Conservation (phyloP, 768 basidiomycete species). For the Zangia roseola region DNA sequence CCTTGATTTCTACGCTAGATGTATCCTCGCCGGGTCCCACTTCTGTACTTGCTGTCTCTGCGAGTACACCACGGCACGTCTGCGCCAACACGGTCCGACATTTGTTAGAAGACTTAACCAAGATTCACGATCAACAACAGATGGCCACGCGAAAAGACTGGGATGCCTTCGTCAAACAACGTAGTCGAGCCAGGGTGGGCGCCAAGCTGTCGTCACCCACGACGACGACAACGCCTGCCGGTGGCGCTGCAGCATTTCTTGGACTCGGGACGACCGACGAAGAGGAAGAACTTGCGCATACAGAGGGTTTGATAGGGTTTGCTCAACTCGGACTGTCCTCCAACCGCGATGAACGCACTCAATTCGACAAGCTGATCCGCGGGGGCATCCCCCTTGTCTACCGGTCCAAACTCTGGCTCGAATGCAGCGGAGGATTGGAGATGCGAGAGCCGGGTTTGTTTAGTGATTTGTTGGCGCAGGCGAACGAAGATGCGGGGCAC, state of each 20-base stretch:
- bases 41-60: conserved; percentile 59
- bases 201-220: conserved; percentile 18
- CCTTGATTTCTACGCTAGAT: conserved; percentile 32
- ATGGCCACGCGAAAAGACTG: conserved; percentile 69
- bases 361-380: conserved; percentile 78
- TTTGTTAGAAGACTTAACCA: conserved; percentile 74
- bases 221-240: conserved; percentile 24
- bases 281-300: conserved; percentile 76
- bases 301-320: conserved; percentile 86
- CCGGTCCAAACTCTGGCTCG: conserved; percentile 87
- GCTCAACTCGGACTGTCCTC: conserved; percentile 81
- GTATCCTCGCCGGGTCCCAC: conserved; percentile 25
- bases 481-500: conserved; percentile 40
- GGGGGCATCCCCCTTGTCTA: conserved; percentile 86
- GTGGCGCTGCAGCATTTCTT: conserved; percentile 62
- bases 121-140: conserved; percentile 82
- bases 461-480: conserved; percentile 69
- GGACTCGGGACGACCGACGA: conserved; percentile 63
- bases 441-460: conserved; percentile 91
- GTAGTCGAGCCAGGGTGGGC: conserved; percentile 46
- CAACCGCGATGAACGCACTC: conserved; percentile 67
- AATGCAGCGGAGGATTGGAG: conserved; percentile 92
- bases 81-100: conserved; percentile 72
- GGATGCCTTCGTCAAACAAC: conserved; percentile 82
- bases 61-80: conserved; percentile 67